Evolutionary conservation across 1,284 basidiomycete species (phyloP).

Genomic region (Sutorius eximius): DNA sequence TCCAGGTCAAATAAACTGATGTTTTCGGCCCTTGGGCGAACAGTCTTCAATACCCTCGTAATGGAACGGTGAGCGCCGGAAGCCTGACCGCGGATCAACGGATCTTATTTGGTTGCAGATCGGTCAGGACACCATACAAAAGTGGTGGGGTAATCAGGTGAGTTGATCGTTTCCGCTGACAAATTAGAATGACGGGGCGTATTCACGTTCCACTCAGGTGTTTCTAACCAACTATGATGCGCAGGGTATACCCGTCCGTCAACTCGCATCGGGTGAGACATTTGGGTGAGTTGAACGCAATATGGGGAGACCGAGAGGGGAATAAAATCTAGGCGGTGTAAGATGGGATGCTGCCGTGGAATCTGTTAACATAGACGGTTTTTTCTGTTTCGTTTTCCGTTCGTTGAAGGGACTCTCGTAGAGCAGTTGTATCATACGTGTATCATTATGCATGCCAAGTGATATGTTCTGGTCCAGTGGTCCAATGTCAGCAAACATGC

Average conservation of each 20-base stretch:
- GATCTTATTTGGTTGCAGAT: slow-evolving; percentile 34
- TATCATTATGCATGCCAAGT: not conserved
- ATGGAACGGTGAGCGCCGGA: slow-evolving; percentile 26
- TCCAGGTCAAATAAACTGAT: not conserved
- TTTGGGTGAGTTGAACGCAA: slow-evolving; percentile 34
- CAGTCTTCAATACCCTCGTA: slow-evolving; percentile 36
- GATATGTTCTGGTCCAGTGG: not conserved
- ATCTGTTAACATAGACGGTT: not conserved
- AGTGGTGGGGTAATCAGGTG: slow-evolving; percentile 57
- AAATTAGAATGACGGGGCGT: too few relatives aligned
- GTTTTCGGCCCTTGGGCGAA: not conserved
- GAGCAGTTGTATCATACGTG: slow-evolving; percentile 1
- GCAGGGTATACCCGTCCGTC: slow-evolving; percentile 39
- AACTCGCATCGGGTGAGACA: slow-evolving; percentile 38
- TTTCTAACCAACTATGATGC: slow-evolving; percentile 41
- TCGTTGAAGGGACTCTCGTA: not conserved
- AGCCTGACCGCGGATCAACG: not conserved
- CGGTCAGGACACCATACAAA: slow-evolving; percentile 40
- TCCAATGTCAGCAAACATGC: too few relatives aligned
- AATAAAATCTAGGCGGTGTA: not conserved
- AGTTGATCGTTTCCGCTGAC: slow-evolving; percentile 7
- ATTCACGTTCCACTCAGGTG: slow-evolving; percentile 17
- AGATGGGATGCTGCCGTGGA: not conserved
- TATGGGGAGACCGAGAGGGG: not conserved
- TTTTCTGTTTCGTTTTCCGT: not conserved